These are phyloP conservation scores for Smittium culicis DNA, from an alignment of 371 early-diverging fungal genomes.

Conservation along the genomic window DNA sequence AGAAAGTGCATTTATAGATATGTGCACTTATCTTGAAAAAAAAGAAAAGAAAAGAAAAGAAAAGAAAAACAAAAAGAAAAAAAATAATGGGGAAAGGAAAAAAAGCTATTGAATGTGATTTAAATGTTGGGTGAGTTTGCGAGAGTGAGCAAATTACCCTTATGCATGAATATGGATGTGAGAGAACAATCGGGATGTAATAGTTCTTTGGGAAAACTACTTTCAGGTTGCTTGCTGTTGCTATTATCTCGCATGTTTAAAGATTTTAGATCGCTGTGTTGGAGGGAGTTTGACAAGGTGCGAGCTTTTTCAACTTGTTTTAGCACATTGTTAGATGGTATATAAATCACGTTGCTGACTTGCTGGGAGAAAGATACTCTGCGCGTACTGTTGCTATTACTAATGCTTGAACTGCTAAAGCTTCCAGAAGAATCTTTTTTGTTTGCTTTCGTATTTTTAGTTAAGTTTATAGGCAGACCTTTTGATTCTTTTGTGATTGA, in stretches of 20 bases:
- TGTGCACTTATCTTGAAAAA: too few species aligned
- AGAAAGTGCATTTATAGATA: too few species aligned
- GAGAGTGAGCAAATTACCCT: background rate
- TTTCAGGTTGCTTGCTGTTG: too few species aligned
- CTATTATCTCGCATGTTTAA: too few species aligned
- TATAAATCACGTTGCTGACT: conserved; percentile 1
- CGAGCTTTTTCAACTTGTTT: conserved; percentile 11
- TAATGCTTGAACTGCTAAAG: too few species aligned
- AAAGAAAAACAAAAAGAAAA: too few species aligned
- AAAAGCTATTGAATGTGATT: too few species aligned
- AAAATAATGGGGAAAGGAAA: too few species aligned
- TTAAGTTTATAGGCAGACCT: background rate
- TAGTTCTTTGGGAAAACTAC: conserved; percentile 5
- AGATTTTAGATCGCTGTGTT: background rate
- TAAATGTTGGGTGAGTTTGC: background rate
- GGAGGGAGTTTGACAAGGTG: background rate
- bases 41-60: too few species aligned
- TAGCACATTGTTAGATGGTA: conserved; percentile 9
- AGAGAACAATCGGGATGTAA: conserved; percentile 1
- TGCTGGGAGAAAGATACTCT: conserved; percentile 2
- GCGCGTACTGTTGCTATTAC: too few species aligned
- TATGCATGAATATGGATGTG: conserved; percentile 6
- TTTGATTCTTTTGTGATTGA: background rate
- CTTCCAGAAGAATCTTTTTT: too few species aligned
- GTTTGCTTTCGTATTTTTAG: too few species aligned